phyloP scores from a whole-genome alignment of 768 basidiomycete species.

The Podaxis sp. region DNA sequence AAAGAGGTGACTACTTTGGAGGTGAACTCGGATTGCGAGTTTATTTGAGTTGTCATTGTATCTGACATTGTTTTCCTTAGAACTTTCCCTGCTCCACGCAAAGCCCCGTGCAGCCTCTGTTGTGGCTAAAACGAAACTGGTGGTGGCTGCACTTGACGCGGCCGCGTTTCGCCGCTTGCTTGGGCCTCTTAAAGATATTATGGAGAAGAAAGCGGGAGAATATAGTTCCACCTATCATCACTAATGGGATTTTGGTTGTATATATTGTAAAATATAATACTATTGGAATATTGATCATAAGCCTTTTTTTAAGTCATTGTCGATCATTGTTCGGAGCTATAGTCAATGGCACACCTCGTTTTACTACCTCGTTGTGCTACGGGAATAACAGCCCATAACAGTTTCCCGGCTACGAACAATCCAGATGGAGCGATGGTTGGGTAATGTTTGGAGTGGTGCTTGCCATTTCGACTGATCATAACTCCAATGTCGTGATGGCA shows the following conservation, averaged over 20 bases:
- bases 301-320: background rate
- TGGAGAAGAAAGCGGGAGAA: constrained; percentile 87
- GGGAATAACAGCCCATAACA: too few species aligned
- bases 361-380: background rate
- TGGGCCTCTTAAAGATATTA: constrained; percentile 87
- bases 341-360: background rate
- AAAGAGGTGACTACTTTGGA: constrained; percentile 97
- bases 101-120: constrained; percentile 97
- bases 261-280: constrained; percentile 3
- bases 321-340: background rate
- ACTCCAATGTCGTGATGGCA: constrained; percentile 20
- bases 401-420: too few species aligned
- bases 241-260: constrained; percentile 23
- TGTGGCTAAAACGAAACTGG: constrained; percentile 75
- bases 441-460: background rate
- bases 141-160: constrained; percentile 91
- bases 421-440: background rate
- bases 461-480: background rate
- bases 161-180: constrained; percentile 91
- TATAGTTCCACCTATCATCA: constrained; percentile 46
- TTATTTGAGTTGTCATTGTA: background rate
- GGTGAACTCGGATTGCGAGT: constrained; percentile 44
- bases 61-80: constrained; percentile 34
- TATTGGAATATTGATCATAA: constrained; percentile 1
- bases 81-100: constrained; percentile 83